Percentiles rank a stretch among this genome's conserved stretches.
Evolutionary conservation across 2,329 filamentous ascomycete species (phyloP).

Genomic region (Monilinia polystroma): DNA sequence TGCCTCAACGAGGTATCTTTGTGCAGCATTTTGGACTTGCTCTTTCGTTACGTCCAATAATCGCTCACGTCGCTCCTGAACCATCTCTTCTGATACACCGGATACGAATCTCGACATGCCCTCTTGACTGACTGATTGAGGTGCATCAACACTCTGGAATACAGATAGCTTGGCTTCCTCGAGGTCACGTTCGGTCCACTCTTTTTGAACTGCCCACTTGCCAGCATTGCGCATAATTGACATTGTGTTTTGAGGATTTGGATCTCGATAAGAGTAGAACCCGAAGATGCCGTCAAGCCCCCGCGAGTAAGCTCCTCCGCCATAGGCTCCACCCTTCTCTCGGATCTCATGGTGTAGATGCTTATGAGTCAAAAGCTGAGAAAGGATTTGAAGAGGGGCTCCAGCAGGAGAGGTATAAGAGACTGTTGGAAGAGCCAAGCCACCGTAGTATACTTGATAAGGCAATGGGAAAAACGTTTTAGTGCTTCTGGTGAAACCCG

Average conservation of each 20-base stretch:
- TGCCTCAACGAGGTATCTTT: constrained; percentile 74
- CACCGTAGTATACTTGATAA: constrained; percentile 96
- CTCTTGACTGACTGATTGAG: constrained; percentile 80
- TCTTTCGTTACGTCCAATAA: constrained; percentile 81
- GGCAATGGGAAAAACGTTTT: constrained; percentile 92
- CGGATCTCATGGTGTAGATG: constrained; percentile 96
- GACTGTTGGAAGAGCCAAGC: constrained; percentile 75
- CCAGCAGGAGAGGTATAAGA: constrained; percentile 75
- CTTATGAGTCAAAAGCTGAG: constrained; percentile 92
- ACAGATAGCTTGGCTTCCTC: constrained; percentile 95
- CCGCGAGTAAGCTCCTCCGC: constrained; percentile 81
- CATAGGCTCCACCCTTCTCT: constrained; percentile 96
- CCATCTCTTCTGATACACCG: constrained; percentile 85
- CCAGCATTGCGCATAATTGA: constrained; percentile 82
- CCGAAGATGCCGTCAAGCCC: constrained; percentile 83
- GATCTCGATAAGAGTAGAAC: constrained; percentile 96
- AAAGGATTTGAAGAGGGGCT: constrained; percentile 81
- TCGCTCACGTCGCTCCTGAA: constrained; percentile 76
- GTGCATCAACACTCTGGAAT: constrained; percentile 90
- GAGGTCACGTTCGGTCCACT: constrained; percentile 80
- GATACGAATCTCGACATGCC: constrained; percentile 83
- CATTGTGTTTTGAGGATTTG: constrained; percentile 86
- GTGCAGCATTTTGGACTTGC: constrained; percentile 77
- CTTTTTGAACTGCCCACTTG: constrained; percentile 74
- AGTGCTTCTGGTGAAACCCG: constrained; percentile 48